phyloP scores from a whole-genome alignment of 2,329 filamentous ascomycete species.

The Bertia moriformis region DNA sequence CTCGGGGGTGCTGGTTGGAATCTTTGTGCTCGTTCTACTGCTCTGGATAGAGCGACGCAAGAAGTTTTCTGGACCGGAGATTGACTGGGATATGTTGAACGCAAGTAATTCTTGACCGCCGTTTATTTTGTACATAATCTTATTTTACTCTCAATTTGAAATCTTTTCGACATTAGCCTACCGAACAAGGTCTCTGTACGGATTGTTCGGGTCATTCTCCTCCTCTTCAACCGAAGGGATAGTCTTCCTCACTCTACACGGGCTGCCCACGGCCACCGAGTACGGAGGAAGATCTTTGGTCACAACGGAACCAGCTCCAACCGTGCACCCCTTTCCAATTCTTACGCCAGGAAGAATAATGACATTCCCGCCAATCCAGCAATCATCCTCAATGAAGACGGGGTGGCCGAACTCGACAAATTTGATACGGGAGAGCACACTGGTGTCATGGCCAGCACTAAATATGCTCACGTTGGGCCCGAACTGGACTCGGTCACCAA shows the following conservation, averaged over 20 bases:
- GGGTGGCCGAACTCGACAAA: constrained; percentile 28
- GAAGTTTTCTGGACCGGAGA: background rate
- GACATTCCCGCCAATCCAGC: constrained; percentile 36
- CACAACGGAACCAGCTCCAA: constrained; percentile 33
- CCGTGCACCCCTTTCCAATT: constrained; percentile 33
- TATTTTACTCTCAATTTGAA: background rate
- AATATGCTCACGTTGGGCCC: constrained; percentile 61
- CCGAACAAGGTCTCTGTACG: background rate
- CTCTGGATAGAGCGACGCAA: background rate
- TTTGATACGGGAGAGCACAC: constrained; percentile 31
- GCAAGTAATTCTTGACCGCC: too few relatives aligned
- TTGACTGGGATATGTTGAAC: background rate
- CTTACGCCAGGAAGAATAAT: constrained; percentile 35
- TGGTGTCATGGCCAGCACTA: constrained; percentile 58
- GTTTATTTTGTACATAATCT: too few relatives aligned
- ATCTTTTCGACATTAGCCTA: too few relatives aligned
- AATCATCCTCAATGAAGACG: constrained; percentile 34
- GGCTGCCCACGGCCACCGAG: constrained; percentile 30
- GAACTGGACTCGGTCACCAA: constrained; percentile 58
- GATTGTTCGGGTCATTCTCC: background rate
- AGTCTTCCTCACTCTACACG: constrained; percentile 30
- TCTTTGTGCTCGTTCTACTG: background rate
- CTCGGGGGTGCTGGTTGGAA: background rate
- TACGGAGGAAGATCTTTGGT: constrained; percentile 31
- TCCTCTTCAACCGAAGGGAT: background rate